These are phyloP conservation scores for Kockovaella imperatae DNA, from an alignment of 768 basidiomycete genomes.

Conservation along the genomic window DNA sequence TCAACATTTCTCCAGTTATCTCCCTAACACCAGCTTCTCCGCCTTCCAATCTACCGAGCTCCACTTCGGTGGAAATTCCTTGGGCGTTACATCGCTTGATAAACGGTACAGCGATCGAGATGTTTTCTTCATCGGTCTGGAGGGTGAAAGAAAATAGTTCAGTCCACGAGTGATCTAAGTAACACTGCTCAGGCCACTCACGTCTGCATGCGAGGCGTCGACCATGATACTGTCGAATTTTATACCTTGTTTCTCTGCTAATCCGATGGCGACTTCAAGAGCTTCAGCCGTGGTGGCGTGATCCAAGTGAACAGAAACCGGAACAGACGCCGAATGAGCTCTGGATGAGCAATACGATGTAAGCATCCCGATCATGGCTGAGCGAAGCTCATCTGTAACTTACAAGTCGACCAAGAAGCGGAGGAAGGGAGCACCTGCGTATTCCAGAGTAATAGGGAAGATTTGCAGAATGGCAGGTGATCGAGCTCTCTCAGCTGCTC, in stretches of 20 bases:
- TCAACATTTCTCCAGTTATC: constrained; percentile 43
- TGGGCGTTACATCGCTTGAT: constrained; percentile 41
- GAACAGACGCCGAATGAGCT: constrained; percentile 44
- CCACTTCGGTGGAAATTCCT: constrained; percentile 45
- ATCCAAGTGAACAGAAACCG: constrained; percentile 41
- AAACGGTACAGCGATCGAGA: constrained; percentile 38
- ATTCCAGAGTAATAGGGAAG: constrained; percentile 40
- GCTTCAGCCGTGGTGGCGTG: constrained; percentile 18
- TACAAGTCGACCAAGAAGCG: constrained; percentile 40
- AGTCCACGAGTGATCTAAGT: neutral
- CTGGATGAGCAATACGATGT: constrained; percentile 7
- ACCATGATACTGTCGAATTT: constrained; percentile 47
- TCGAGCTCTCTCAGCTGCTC: constrained; percentile 41
- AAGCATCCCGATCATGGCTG: neutral
- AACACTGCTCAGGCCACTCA: constrained; percentile 7
- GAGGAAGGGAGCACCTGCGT: constrained; percentile 38
- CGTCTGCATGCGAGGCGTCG: constrained; percentile 44
- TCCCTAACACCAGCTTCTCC: constrained; percentile 40
- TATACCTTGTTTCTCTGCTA: constrained; percentile 43
- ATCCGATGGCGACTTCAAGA: constrained; percentile 29
- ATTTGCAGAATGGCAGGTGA: constrained; percentile 45
- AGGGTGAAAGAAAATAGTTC: neutral
- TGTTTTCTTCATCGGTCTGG: constrained; percentile 41
- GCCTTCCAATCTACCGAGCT: constrained; percentile 45
- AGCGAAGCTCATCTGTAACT: too few relatives aligned